Evolutionary conservation across 2,329 filamentous ascomycete species (phyloP).

Genomic region (Metarhizium robertsii): DNA sequence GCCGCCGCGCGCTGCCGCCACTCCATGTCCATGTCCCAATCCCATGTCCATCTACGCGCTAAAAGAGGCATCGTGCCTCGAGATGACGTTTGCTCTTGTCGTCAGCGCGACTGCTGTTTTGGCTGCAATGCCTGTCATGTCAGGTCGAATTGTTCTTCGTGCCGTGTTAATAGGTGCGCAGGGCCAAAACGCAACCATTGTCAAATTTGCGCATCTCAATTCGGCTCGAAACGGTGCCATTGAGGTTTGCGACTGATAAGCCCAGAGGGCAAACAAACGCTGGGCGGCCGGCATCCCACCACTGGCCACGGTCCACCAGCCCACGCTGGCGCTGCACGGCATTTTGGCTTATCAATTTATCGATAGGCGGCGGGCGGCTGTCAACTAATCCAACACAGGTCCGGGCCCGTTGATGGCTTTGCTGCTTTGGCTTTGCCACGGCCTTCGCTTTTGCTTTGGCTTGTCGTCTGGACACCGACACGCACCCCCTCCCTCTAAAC

Average conservation of each 20-base stretch:
- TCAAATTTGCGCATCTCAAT: not conserved
- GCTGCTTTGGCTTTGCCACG: not conserved
- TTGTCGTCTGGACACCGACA: not conserved
- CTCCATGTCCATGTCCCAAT: not conserved
- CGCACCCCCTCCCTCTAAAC: not conserved
- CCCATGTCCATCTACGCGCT: not conserved
- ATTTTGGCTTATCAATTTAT: conserved; percentile 1
- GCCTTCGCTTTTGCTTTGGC: not conserved
- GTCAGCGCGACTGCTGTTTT: not conserved
- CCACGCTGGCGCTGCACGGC: not conserved
- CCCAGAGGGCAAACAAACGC: not conserved
- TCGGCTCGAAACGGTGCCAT: not conserved
- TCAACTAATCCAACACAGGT: not conserved
- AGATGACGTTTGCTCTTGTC: not conserved
- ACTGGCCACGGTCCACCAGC: not conserved
- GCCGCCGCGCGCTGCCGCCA: not conserved
- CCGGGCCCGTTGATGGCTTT: not conserved
- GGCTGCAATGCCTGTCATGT: not conserved
- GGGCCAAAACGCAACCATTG: not conserved
- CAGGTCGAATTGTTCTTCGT: not conserved
- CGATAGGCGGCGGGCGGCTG: not conserved
- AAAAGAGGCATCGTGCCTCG: not conserved
- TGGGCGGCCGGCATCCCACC: not conserved
- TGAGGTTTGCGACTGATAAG: not conserved
- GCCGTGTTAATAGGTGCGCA: not conserved